Evolutionary conservation across 1,284 basidiomycete species (phyloP), one percentile per base, ranked within the genome.

Genomic region (Malassezia equina): DNA sequence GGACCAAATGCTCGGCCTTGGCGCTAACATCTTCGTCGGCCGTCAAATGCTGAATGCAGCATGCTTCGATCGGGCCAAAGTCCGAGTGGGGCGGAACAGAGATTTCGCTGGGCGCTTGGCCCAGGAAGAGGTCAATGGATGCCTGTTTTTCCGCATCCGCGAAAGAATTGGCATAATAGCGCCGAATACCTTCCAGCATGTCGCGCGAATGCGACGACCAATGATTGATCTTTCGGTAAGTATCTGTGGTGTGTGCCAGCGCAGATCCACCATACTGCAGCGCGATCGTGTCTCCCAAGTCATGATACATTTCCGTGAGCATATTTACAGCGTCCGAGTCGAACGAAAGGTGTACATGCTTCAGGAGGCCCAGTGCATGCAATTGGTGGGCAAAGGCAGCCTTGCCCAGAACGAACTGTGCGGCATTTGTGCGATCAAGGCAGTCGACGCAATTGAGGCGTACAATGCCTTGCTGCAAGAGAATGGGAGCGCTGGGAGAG

Each of bases 201-300:
- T 98, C 93, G 24, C 94, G 81, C 2, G 91, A 95, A 76, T 96
- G 94, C 65, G 88, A 93, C 66, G 90, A 91, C 91, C 93, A 98
- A 64, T 95, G 90, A 51, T 75, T 75, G 80, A 93, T 90, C 24
- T 90, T 83, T 39, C 91, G 83, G 70, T 98, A 98, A 0, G 90
- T 96, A 73, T 98, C 91, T 8, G 96, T 90, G 1, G 93, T 83
- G 67, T 98, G 98, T 33, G 98, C 93, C 6, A 98, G 82, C 0
- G 91, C 90, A 69, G 88, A 91, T 1, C 71, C 71, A 31, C 69
- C 66, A 44, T 73, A 70, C 73, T 99, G 94, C 66, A 96, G 79
- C 0, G 94, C 93, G 55, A 98, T 84, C 1, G 90, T 91, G 40
- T 74, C 71, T 13, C 71, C 71, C 1, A 73, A 59, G 42, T 73